A percentile compares a stretch with the other conserved stretches of the same genome.
Evolutionary conservation across 805 yeast species (phyloP).

Genomic region (Schwanniomyces yamadae): DNA sequence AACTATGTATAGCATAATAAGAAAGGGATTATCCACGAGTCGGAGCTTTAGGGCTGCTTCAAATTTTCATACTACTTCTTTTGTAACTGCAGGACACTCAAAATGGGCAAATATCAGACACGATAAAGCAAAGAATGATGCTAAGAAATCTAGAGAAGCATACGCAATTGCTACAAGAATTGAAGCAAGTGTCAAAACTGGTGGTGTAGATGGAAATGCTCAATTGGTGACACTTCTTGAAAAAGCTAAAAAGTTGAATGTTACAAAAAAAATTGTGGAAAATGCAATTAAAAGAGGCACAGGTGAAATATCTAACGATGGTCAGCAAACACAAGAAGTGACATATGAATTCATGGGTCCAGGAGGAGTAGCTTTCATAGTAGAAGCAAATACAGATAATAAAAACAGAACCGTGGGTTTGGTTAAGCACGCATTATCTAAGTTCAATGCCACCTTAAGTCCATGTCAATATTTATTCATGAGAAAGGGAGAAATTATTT

Average conservation of each 20-base stretch:
- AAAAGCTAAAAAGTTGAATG: constrained; percentile 70
- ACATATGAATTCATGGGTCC: constrained; percentile 91
- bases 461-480: constrained; percentile 80
- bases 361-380: constrained; percentile 81
- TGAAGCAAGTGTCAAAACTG: constrained; percentile 71
- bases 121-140: constrained; percentile 91
- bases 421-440: constrained; percentile 72
- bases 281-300: constrained; percentile 83
- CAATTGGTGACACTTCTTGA: constrained; percentile 76
- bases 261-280: constrained; percentile 82
- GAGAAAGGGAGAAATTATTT: constrained; percentile 67
- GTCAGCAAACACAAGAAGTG: constrained; percentile 50
- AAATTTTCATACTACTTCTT: constrained; percentile 14
- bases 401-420: constrained; percentile 76
- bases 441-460: constrained; percentile 65
- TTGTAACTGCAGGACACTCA: constrained; percentile 71
- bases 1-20: too few species aligned
- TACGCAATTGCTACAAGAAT: constrained; percentile 72
- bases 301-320: constrained; percentile 56
- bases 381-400: constrained; percentile 88
- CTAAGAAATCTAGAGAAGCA: constrained; percentile 65
- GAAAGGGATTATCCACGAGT: too few species aligned
- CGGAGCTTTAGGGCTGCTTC: too few species aligned
- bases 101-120: constrained; percentile 96
- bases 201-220: constrained; percentile 60